Conservation (phyloP, 768 basidiomycete species). For the Russula virescens region DNA sequence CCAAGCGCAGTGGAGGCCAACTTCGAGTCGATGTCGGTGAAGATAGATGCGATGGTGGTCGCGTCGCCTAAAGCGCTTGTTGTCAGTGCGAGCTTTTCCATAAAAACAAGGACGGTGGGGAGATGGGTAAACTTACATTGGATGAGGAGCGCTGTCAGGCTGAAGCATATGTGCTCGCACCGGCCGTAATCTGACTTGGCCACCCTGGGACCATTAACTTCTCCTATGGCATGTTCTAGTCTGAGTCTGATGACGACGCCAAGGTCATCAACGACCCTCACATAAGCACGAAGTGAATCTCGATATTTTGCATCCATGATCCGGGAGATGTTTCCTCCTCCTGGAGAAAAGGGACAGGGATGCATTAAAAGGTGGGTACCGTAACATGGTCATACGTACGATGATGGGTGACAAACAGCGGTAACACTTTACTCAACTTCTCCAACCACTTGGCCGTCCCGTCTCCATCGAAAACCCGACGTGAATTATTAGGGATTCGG, state of each 20-base stretch:
- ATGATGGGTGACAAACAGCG: constrained; percentile 5
- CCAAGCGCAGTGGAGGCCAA: too few relatives aligned
- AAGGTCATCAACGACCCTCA: neutral
- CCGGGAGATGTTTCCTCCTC: neutral
- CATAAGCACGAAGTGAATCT: neutral
- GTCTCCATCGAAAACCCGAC: neutral
- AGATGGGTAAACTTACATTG: constrained; percentile 3
- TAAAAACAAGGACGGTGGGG: neutral
- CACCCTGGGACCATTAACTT: neutral
- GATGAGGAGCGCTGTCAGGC: constrained; percentile 5
- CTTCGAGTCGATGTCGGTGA: neutral
- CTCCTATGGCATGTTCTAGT: too few relatives aligned
- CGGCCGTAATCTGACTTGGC: neutral
- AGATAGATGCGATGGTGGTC: constrained; percentile 3
- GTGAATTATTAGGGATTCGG: neutral
- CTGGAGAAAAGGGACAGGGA: neutral
- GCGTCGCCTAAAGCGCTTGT: neutral
- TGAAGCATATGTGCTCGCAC: constrained; percentile 9
- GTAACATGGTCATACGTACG: neutral
- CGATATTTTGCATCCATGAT: neutral
- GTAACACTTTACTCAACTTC: constrained; percentile 5
- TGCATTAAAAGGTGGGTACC: too few relatives aligned
- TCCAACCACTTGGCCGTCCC: neutral
- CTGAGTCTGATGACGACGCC: neutral
- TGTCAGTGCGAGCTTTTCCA: neutral